Evolutionary conservation across 2,329 filamentous ascomycete species (phyloP).

Genomic region (Lachnellula arida): DNA sequence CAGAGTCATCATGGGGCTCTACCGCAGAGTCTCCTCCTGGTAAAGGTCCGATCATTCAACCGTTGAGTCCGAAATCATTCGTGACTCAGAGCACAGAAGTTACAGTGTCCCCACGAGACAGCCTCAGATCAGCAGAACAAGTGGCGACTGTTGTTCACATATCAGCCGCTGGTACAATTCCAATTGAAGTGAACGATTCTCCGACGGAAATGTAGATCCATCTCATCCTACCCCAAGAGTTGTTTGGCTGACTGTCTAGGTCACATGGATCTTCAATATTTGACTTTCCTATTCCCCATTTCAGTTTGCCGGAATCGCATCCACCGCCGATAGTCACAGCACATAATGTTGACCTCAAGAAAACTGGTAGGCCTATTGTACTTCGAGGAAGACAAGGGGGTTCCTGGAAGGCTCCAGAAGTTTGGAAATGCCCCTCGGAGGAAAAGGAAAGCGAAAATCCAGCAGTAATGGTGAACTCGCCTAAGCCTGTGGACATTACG

Average conservation of each 20-base stretch:
- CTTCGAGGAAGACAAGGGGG: constrained; percentile 1
- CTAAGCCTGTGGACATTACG: neutral
- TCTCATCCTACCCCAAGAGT: no score
- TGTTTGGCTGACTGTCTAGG: constrained; percentile 5
- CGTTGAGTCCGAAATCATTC: constrained; percentile 39
- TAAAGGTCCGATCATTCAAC: constrained; percentile 33
- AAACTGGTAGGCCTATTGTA: neutral
- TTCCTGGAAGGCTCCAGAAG: constrained; percentile 24
- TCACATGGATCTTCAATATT: constrained; percentile 15
- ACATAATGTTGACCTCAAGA: neutral
- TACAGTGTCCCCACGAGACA: constrained; percentile 33
- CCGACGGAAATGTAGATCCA: constrained; percentile 13
- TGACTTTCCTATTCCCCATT: constrained; percentile 21
- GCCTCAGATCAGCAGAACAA: constrained; percentile 30
- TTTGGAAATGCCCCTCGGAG: constrained; percentile 13
- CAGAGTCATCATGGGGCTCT: constrained; percentile 33
- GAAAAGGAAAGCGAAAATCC: neutral
- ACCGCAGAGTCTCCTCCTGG: constrained; percentile 25
- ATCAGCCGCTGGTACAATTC: constrained; percentile 20
- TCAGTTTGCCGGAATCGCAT: constrained; percentile 1
- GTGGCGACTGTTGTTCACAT: constrained; percentile 37
- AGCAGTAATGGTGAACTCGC: neutral
- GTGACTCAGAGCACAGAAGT: constrained; percentile 40
- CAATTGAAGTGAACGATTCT: constrained; percentile 17
- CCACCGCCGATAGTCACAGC: neutral